Conservation (phyloP, 805 yeast species). For the Starmerella floricola region DNA sequence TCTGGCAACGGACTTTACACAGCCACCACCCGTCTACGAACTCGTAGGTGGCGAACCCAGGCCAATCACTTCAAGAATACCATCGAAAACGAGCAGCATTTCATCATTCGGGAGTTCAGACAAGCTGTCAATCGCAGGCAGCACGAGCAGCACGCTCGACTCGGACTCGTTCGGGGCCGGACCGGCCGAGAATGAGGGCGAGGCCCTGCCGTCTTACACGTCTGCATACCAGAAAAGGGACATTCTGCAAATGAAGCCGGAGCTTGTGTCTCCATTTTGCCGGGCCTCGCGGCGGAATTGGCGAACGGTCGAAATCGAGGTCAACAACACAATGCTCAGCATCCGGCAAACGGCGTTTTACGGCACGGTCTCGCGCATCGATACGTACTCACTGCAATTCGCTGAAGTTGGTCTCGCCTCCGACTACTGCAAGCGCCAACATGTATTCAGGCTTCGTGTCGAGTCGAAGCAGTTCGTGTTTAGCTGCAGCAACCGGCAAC, state of each 20-base stretch:
- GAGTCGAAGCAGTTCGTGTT: conserved; percentile 75
- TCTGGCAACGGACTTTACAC: too few species aligned
- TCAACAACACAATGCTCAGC: conserved; percentile 79
- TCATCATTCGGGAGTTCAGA: too few species aligned
- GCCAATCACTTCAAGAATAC: too few species aligned
- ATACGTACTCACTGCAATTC: conserved; percentile 60
- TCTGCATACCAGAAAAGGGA: conserved; percentile 57
- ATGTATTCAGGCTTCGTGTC: conserved; percentile 45
- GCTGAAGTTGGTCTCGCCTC: conserved; percentile 75
- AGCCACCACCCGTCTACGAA: too few species aligned
- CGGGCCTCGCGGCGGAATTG: conserved; percentile 55
- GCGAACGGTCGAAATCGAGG: conserved; percentile 55
- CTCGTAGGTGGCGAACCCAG: too few species aligned
- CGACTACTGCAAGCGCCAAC: conserved; percentile 56
- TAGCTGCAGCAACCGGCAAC: conserved; percentile 48
- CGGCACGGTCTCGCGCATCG: conserved; percentile 25
- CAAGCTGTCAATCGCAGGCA: too few species aligned
- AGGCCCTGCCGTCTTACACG: conserved; percentile 47
- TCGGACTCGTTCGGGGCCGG: not conserved
- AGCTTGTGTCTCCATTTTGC: conserved; percentile 70
- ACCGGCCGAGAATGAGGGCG: conserved; percentile 19
- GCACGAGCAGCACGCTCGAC: not conserved
- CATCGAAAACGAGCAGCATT: too few species aligned
- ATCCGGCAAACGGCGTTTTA: conserved; percentile 34
- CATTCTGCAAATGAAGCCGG: conserved; percentile 50